Base-by-base conservation (phyloP, 1,284 basidiomycete species). In the Puccinia horiana region DNA sequence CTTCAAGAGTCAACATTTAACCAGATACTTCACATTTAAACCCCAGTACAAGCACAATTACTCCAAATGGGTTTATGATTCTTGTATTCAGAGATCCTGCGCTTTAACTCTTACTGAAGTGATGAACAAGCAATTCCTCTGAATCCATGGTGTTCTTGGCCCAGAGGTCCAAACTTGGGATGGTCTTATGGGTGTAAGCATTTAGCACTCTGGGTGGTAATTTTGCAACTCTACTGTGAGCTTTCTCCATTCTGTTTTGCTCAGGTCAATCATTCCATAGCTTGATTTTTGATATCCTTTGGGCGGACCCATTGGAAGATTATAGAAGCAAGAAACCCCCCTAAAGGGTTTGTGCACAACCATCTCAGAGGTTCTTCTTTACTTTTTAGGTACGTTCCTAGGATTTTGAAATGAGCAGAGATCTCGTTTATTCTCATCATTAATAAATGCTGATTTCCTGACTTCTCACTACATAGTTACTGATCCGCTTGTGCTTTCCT, bases 71-170 rank as follows among this genome's bases (percentile, higher is more conserved):
- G 90, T 96, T 81, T 96, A 95, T 87, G 93, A 96, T 84, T 93
- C 93, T 37, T 94, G 93, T 89, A 95, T 94, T 92, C 93, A 95
- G 76, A 93, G 93, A 0, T 97, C 97, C 89, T 96, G 95, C 87
- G 91, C 93, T 3, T 89, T 97, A 1, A 95, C 95, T 0, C 90
- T 97, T 0, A 94, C 95, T 0, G 95, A 95, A 23, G 88, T 97
- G 86, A 96, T 97, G 94, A 97, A 97, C 90, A 96, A 96, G 88
- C 95, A 97, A 87, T 97, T 97, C 88, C 89, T 97, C 83, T 97
- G 95, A 88, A 95, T 97, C 83, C 95, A 97, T 85, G 95, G 95
- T 79, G 95, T 95, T 58, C 90, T 97, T 40, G 94, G 93, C 0
- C 95, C 95, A 0, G 95, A 97, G 86, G 88, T 97, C 54, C 92